Base-by-base conservation (phyloP, 2,329 filamentous ascomycete genomes). In the Colletotrichum sp. region DNA sequence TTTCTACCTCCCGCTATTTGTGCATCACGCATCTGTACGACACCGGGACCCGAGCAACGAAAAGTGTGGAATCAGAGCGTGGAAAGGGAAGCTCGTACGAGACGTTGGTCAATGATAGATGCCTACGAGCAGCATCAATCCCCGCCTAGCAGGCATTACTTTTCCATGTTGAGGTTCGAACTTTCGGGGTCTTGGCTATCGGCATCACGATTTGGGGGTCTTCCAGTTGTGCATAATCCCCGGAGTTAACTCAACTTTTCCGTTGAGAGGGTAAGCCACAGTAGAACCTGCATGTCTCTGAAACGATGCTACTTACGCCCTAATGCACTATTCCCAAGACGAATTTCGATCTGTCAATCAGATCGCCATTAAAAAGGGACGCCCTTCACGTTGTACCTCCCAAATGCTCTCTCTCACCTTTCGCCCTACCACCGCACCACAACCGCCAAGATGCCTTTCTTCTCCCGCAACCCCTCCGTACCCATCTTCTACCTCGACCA, bases 401-500 rank as follows among this genome's bases (percentile, higher is more conserved):
- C n/a, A 12, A 12, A n/a, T n/a, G n/a, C 18, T 4, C 44, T 12
- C 39, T 22, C 44, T 13, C 44, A 7, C 18, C 44, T 4, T 22
- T 13, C 1, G 44, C 44, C 44, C 44, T 1, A 22, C 18, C 9
- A 22, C 6, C 44, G 10, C n/a, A 48, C n/a, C 44, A 22, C 18
- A 57, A 18, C 44, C 13, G 26, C 68, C 24, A 48, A n/a, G 10
- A 75, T 77, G 68, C 72, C 63, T 5, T 72, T 57, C 63, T 72
- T 77, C 52, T 30, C 60, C 57, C 62, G 67, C 13, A 63, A 77
- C 55, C n/a, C 36, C 8, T 28, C 60, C 44, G 52, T 71, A 5
- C 30, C 26, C n/a, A 60, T 75, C 39, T 75, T 68, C 44, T 77
- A 69, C 63, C 39, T 72, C 7, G 63, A 71, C n/a, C 55, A 75